A percentile compares a stretch with the other conserved stretches of the same genome.
Conservation (phyloP, 2,329 filamentous ascomycete genomes). For the Fusarium napiforme region DNA sequence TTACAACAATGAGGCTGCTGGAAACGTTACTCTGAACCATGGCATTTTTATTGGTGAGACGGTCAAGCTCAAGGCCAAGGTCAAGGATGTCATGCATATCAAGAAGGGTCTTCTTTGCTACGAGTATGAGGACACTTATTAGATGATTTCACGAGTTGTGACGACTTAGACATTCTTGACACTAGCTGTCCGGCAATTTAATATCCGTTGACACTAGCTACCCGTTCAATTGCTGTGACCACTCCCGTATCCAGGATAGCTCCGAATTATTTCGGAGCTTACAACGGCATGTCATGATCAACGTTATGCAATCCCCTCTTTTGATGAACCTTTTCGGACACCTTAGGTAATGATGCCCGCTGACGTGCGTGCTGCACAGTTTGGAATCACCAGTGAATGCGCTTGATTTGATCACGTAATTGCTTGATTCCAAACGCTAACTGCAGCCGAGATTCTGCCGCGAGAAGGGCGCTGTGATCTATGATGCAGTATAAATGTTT, state of each 20-base stretch:
- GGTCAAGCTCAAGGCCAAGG: constrained; percentile 11
- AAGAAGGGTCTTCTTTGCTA: constrained; percentile 18
- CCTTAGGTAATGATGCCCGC: background rate
- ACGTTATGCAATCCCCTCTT: background rate
- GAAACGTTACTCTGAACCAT: constrained; percentile 6
- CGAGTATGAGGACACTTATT: constrained; percentile 20
- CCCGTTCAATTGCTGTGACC: background rate
- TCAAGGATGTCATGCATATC: constrained; percentile 25
- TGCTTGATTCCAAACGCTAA: background rate
- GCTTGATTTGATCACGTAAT: background rate
- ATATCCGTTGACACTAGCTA: background rate
- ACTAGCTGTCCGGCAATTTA: background rate
- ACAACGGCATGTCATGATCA: background rate
- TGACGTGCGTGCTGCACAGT: background rate
- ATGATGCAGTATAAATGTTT: background rate
- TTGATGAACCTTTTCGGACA: background rate
- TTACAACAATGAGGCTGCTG: constrained; percentile 13
- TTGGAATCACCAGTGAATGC: background rate
- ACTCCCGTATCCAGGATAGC: background rate
- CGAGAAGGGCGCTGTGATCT: constrained; percentile 3
- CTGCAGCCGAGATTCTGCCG: background rate
- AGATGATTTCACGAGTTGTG: background rate
- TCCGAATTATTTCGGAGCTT: background rate
- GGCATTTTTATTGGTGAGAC: constrained; percentile 10
- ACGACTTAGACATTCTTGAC: background rate